These are phyloP conservation scores for Phytopythium oedochilum DNA, from an alignment of 352 stramenopile species.

Conservation along the genomic window DNA sequence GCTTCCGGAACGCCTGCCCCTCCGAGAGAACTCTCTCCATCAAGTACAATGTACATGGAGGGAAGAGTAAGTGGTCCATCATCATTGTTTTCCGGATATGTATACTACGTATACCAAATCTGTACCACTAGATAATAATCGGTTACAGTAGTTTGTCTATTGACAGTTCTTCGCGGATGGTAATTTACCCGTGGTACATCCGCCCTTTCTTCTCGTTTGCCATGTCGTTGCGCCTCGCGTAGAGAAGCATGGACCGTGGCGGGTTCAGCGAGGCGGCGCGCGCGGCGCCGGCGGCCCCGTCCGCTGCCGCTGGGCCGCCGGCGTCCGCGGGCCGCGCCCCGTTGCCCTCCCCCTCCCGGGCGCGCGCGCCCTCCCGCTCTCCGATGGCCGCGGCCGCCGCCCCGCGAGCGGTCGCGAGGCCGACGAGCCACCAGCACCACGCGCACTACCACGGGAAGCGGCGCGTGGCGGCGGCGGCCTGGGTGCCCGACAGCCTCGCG, in stretches of 20 bases:
- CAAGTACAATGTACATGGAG: too few species aligned
- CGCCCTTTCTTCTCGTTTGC: neutral
- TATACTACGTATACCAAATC: too few species aligned
- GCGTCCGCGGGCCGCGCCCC: neutral
- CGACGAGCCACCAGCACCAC: constrained; percentile 18
- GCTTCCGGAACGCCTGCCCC: too few species aligned
- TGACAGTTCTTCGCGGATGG: too few species aligned
- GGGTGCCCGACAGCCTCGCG: constrained; percentile 79
- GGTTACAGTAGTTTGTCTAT: too few species aligned
- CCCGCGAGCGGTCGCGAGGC: neutral
- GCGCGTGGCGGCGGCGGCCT: constrained; percentile 53
- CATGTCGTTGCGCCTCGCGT: neutral
- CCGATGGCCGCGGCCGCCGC: neutral
- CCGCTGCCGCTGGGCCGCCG: neutral
- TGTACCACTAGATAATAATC: too few species aligned
- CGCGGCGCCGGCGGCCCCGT: neutral
- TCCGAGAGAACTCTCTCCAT: too few species aligned
- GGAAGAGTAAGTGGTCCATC: too few species aligned
- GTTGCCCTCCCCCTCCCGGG: neutral
- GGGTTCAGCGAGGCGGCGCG: neutral
- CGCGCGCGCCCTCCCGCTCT: neutral
- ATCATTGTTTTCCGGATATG: too few species aligned
- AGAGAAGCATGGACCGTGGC: neutral
- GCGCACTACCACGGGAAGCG: constrained; percentile 19
- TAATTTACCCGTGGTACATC: neutral